Evolutionary conservation across 805 yeast species (phyloP).

Genomic region (Yarrowia hollandica): DNA sequence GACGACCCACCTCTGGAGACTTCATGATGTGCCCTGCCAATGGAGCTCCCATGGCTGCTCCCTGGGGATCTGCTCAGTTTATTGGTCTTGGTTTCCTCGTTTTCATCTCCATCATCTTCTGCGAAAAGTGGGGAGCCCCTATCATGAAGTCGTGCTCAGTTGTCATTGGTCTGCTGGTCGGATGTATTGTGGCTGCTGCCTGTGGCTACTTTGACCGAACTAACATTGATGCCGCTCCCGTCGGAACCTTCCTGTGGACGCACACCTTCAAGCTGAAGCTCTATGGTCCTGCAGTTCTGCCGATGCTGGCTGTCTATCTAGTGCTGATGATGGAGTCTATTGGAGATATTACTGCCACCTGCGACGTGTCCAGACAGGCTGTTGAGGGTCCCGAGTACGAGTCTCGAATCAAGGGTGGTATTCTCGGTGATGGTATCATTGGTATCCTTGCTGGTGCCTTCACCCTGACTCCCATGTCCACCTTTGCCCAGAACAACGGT

Average conservation of each 20-base stretch:
- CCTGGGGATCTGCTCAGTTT: slow-evolving; percentile 86
- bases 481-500: slow-evolving; percentile 95
- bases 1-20: slow-evolving; percentile 47
- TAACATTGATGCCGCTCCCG: slow-evolving; percentile 69
- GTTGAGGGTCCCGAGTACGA: slow-evolving; percentile 82
- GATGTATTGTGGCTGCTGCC: slow-evolving; percentile 92
- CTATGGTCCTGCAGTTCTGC: slow-evolving; percentile 84
- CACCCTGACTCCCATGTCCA: slow-evolving; percentile 84
- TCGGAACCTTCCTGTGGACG: slow-evolving; percentile 83
- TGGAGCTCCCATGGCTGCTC: slow-evolving; percentile 55
- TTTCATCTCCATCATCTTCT: slow-evolving; percentile 65
- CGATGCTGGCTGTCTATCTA: slow-evolving; percentile 78
- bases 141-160: slow-evolving; percentile 94
- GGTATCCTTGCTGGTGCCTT: slow-evolving; percentile 73
- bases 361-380: slow-evolving; percentile 82
- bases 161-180: slow-evolving; percentile 76
- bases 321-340: slow-evolving; percentile 89
- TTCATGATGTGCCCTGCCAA: slow-evolving; percentile 49
- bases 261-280: slow-evolving; percentile 76
- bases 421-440: slow-evolving; percentile 82
- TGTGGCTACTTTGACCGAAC: slow-evolving; percentile 70
- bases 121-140: slow-evolving; percentile 90
- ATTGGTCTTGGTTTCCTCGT: slow-evolving; percentile 87
- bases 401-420: slow-evolving; percentile 89
- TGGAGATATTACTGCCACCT: slow-evolving; percentile 92